Conservation (phyloP, 192 early-diverging fungal species). For the Pilobolus umbonatus region DNA sequence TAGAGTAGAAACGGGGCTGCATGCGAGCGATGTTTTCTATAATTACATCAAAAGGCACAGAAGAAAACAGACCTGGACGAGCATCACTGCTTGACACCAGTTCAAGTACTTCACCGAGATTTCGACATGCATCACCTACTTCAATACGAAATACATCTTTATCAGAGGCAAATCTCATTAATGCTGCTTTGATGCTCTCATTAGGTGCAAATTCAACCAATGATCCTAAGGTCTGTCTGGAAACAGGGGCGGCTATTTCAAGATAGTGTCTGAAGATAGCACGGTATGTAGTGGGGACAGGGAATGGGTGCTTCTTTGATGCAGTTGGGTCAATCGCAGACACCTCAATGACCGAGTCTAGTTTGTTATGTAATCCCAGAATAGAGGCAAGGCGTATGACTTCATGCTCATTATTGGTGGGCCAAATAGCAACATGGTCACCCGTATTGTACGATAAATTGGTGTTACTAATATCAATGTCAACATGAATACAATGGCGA, state of each 20-base stretch:
- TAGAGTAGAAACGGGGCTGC: conserved; percentile 91
- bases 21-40: conserved; percentile 82
- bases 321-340: conserved; percentile 71
- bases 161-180: conserved; percentile 56
- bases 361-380: conserved; percentile 58
- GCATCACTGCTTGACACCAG: conserved; percentile 26
- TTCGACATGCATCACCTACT: conserved; percentile 63
- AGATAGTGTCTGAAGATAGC: conserved; percentile 88
- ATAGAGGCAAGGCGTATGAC: conserved; percentile 61
- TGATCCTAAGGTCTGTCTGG: conserved; percentile 62
- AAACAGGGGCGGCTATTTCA: conserved; percentile 76
- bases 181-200: conserved; percentile 45
- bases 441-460: conserved; percentile 87
- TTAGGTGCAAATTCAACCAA: conserved; percentile 58
- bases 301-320: conserved; percentile 83
- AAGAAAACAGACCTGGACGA: conserved; percentile 27
- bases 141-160: conserved; percentile 65
- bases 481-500: conserved; percentile 89
- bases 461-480: conserved; percentile 80
- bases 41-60: conserved; percentile 75
- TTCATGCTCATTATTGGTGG: conserved; percentile 76
- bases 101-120: conserved; percentile 69
- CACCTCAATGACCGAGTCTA: conserved; percentile 67
- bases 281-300: conserved; percentile 79
- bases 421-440: conserved; percentile 93